Conservation (phyloP, 1,284 basidiomycete genomes). For the Moniliophthora roreri region DNA sequence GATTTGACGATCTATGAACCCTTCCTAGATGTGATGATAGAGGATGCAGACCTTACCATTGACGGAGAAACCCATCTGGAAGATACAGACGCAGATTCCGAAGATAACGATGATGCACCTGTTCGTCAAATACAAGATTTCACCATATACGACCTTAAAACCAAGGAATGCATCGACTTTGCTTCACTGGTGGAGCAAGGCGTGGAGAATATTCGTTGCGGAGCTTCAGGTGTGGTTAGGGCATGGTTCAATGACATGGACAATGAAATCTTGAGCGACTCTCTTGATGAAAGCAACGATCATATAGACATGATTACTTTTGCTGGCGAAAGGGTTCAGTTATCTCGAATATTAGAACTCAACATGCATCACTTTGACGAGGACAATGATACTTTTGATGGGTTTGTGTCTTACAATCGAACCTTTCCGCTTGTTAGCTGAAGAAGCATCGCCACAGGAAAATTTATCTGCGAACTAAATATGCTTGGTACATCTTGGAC, state of each 20-base stretch:
- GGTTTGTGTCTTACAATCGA: constrained; percentile 30
- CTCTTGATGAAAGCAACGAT: constrained; percentile 23
- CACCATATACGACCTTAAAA: too few relatives aligned
- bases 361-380: constrained; percentile 41
- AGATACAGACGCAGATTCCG: constrained; percentile 14
- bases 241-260: too few relatives aligned
- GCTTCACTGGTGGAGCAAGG: too few relatives aligned
- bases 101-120: constrained; percentile 1
- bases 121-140: neutral
- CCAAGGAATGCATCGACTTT: too few relatives aligned
- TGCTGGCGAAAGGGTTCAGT: constrained; percentile 33
- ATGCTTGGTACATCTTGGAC: constrained; percentile 65
- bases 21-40: constrained; percentile 33
- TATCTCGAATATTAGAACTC: constrained; percentile 46
- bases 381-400: constrained; percentile 31
- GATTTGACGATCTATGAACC: constrained; percentile 18
- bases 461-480: constrained; percentile 37
- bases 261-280: neutral
- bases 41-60: constrained; percentile 34
- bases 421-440: neutral
- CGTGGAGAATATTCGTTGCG: too few relatives aligned
- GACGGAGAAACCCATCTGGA: constrained; percentile 34
- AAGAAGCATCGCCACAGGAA: constrained; percentile 27
- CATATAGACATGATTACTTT: constrained; percentile 15
- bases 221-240: too few relatives aligned